These are phyloP conservation scores for Urtica urens DNA, from an alignment of 306 rosid species.

Conservation along the genomic window DNA sequence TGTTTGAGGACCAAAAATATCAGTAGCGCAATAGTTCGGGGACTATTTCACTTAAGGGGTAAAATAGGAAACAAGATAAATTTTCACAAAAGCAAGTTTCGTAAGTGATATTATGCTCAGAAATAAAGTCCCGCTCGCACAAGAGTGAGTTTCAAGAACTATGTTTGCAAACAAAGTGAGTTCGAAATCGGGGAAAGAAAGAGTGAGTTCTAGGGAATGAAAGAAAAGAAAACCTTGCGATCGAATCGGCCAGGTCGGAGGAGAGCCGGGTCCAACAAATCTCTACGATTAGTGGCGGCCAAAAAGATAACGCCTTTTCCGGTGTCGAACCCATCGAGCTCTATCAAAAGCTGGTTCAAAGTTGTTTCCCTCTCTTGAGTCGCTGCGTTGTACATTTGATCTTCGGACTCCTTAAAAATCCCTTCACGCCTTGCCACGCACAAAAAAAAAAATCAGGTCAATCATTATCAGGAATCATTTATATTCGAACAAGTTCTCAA, in stretches of 20 bases:
- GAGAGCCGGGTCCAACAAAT: conserved; percentile 96
- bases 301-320: conserved; percentile 98
- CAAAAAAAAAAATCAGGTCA: too few species aligned
- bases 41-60: too few species aligned
- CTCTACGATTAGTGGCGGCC: conserved; percentile 95
- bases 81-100: too few species aligned
- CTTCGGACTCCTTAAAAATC: conserved; percentile 68
- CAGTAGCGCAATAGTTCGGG: too few species aligned
- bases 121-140: too few species aligned
- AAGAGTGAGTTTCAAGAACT: too few species aligned
- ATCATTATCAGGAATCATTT: too few species aligned
- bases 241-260: conserved; percentile 99
- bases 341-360: conserved; percentile 85
- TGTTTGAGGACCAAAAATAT: too few species aligned
- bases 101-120: too few species aligned
- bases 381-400: conserved; percentile 79
- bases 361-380: conserved; percentile 99
- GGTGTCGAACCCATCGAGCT: conserved; percentile 98
- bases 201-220: conserved; percentile 16
- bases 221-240: conserved; percentile 92
- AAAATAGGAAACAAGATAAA: too few species aligned
- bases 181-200: conserved; percentile 15
- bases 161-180: too few species aligned
- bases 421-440: conserved; percentile 88
- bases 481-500: too few species aligned